Evolutionary conservation across 805 yeast species (phyloP), one percentile per base, ranked within the genome.

Genomic region (Candida hungchunana): DNA sequence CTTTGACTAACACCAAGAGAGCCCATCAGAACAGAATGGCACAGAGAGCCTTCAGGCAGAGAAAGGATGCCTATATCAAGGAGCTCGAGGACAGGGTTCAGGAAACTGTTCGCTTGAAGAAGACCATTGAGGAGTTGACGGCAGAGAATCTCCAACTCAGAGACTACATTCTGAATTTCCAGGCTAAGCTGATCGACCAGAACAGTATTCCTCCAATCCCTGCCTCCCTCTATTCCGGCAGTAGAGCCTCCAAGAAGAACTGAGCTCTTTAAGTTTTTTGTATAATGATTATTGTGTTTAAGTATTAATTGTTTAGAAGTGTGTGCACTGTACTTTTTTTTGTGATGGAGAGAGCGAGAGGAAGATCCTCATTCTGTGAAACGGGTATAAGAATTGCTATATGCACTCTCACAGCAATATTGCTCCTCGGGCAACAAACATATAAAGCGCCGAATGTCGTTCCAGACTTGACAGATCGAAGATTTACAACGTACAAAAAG

Each of bases 21-120:
- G 96, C 96, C 2, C 88, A 82, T 7, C 97, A 89, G 62, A 89
- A 89, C 65, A 69, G 97, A 53, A 79, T 77, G 42, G 96, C 97
- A 5, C 97, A 89, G 63, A 76, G 85, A 48, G 95, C 96, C 7
- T 89, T 88, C 63, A 73, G 97, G 55, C 79, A 78, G 55, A 72
- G 96, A 42, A 81, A 84, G 55, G 95, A 88, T 51, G 72, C 75
- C 39, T 80, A 86, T 52, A 77, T 89, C 46, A 82, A 79, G 58
- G 90, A 86, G 32, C 67, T 89, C 39, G 96, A 89, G 61, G 59
- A 66, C 24, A 78, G 79, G 53, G 83, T 84, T 9, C 66, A 69
- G 30, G 79, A 79, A 49, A 77, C 76, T 40, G 76, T 75, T 43
- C 66, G 64, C n/a, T 64, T 84, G 47, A 73, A 76, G 51, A 76